Conservation (phyloP, 352 stramenopile genomes). For the Halophytophthora batemanensis region DNA sequence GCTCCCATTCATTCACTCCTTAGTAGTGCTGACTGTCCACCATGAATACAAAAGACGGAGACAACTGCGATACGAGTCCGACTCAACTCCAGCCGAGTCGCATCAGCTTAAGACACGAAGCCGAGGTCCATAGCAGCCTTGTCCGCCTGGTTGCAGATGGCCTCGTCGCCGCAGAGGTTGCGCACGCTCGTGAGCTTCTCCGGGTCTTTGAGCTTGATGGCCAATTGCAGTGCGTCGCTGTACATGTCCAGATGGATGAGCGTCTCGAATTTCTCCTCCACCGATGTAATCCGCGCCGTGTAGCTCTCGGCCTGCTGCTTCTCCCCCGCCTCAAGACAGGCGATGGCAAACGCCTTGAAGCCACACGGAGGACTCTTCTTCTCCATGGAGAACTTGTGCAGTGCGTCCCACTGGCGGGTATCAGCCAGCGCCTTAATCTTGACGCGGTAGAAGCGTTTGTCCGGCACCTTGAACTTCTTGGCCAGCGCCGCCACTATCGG, state of each 20-base stretch:
- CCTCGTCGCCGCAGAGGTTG: conserved; percentile 70
- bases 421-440: conserved; percentile 88
- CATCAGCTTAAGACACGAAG: conserved; percentile 56
- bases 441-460: conserved; percentile 90
- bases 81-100: no score
- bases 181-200: conserved; percentile 85
- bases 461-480: conserved; percentile 89
- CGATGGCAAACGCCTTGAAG: conserved; percentile 83
- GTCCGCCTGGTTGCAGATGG: conserved; percentile 76
- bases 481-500: conserved; percentile 58
- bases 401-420: conserved; percentile 81
- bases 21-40: no score
- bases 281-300: conserved; percentile 72
- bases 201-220: conserved; percentile 82
- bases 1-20: no score
- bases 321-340: conserved; percentile 71
- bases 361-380: conserved; percentile 84
- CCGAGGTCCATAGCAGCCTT: conserved; percentile 78
- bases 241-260: conserved; percentile 85
- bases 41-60: no score
- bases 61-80: no score
- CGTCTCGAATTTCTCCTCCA: conserved; percentile 88
- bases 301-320: conserved; percentile 83
- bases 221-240: conserved; percentile 71
- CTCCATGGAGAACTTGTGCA: conserved; percentile 86